Percentiles rank a stretch among this genome's conserved stretches.
Evolutionary conservation across 768 basidiomycete species (phyloP).

Genomic region (Leccinum broughii): DNA sequence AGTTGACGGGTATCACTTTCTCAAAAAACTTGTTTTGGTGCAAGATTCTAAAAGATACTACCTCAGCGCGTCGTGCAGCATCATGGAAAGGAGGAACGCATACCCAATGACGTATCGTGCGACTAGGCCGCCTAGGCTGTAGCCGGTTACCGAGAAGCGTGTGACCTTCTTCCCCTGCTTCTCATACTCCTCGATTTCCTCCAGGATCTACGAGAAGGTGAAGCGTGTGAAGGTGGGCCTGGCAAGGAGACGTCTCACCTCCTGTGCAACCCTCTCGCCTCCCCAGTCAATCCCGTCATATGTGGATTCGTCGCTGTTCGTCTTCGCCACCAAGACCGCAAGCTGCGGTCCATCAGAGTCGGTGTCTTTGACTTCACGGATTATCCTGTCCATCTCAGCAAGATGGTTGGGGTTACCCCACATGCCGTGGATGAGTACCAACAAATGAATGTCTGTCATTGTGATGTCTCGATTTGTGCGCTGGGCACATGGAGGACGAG

Average conservation of each 20-base stretch:
- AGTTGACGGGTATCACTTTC: constrained; percentile 70
- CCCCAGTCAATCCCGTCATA: constrained; percentile 89
- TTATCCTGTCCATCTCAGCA: constrained; percentile 53
- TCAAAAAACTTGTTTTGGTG: constrained; percentile 72
- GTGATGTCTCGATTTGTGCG: constrained; percentile 4
- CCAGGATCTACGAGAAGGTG: constrained; percentile 46
- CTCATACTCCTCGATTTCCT: constrained; percentile 54
- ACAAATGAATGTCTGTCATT: constrained; percentile 39
- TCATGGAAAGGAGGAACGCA: constrained; percentile 15
- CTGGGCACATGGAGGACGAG: neutral
- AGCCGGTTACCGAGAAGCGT: constrained; percentile 75
- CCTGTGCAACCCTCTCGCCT: constrained; percentile 74
- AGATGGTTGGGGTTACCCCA: constrained; percentile 79
- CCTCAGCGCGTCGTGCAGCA: constrained; percentile 7
- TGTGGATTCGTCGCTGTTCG: constrained; percentile 64
- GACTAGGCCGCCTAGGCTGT: constrained; percentile 79
- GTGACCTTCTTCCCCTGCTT: constrained; percentile 56
- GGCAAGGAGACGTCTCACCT: constrained; percentile 46
- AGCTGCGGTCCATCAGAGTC: constrained; percentile 43
- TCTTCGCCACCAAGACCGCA: constrained; percentile 62
- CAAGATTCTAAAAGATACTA: constrained; percentile 47
- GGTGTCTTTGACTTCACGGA: constrained; percentile 42
- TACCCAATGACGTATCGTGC: constrained; percentile 77
- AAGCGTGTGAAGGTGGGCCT: neutral
- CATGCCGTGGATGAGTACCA: constrained; percentile 62